phyloP scores from a whole-genome alignment of 1,284 basidiomycete species.

The Cutaneotrichosporon curvatum region DNA sequence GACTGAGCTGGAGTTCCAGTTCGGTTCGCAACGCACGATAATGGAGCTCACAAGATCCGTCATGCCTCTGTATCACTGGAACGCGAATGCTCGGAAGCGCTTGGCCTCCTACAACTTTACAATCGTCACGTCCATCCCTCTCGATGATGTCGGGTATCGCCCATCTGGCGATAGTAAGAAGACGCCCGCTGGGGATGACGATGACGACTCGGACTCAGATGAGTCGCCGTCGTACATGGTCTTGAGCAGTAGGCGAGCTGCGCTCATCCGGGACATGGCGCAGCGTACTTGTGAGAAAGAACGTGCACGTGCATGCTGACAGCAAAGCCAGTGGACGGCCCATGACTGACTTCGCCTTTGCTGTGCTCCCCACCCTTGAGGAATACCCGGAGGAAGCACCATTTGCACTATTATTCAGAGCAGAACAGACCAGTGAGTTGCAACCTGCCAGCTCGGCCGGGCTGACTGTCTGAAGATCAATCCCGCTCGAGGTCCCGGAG shows the following conservation, averaged over 20 bases:
- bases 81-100: too few relatives aligned
- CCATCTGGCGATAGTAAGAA: neutral
- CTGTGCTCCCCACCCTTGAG: constrained; percentile 28
- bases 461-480: neutral
- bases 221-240: constrained; percentile 14
- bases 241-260: constrained; percentile 25
- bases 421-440: constrained; percentile 18
- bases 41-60: too few relatives aligned
- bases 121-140: too few relatives aligned
- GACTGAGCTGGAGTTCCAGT: too few relatives aligned
- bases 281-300: constrained; percentile 33
- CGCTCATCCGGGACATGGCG: constrained; percentile 34
- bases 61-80: too few relatives aligned
- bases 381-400: constrained; percentile 6
- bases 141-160: neutral
- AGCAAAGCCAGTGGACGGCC: constrained; percentile 27
- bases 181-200: too few relatives aligned
- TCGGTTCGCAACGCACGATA: too few relatives aligned
- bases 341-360: constrained; percentile 32
- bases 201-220: constrained; percentile 8
- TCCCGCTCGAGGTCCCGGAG: too few relatives aligned
- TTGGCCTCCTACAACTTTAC: too few relatives aligned
- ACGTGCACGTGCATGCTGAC: constrained; percentile 1
- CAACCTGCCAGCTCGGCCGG: too few relatives aligned
- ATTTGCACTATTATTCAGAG: constrained; percentile 38